Evolutionary conservation across 2,329 filamentous ascomycete genomes (phyloP).

Genomic region (Beauveria pseudobassiana): DNA sequence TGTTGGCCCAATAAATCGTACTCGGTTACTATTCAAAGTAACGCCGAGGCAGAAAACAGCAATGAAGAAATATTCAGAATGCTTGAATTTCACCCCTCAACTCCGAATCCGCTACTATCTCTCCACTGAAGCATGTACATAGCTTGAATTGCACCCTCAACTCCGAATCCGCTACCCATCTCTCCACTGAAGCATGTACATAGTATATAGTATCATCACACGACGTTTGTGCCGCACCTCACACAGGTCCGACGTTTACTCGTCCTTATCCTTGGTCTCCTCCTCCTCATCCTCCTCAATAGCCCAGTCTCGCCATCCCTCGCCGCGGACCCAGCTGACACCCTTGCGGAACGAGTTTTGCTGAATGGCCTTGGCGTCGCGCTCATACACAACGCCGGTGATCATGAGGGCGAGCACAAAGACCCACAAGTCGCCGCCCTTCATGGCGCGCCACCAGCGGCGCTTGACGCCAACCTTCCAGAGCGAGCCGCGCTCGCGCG

Average conservation of each 20-base stretch:
- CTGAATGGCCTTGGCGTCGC: conserved; percentile 58
- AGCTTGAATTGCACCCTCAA: neutral
- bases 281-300: conserved; percentile 40
- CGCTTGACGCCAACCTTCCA: conserved; percentile 95
- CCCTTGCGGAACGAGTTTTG: conserved; percentile 63
- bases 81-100: neutral
- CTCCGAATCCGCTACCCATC: neutral
- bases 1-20: neutral
- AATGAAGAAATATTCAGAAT: neutral
- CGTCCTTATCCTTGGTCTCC: conserved; percentile 24
- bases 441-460: conserved; percentile 77
- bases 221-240: too few relatives aligned
- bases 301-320: conserved; percentile 65
- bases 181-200: neutral
- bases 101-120: neutral
- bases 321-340: conserved; percentile 65
- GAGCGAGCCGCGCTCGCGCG: conserved; percentile 67
- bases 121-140: neutral
- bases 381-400: conserved; percentile 71
- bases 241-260: conserved; percentile 13
- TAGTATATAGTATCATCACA: too few relatives aligned
- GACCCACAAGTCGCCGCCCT: conserved; percentile 75
- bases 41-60: neutral
- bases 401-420: conserved; percentile 74
- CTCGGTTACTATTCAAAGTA: neutral